These are phyloP conservation scores for Talaromyces ruber DNA, from an alignment of 495 filamentous ascomycete species.

Conservation along the genomic window DNA sequence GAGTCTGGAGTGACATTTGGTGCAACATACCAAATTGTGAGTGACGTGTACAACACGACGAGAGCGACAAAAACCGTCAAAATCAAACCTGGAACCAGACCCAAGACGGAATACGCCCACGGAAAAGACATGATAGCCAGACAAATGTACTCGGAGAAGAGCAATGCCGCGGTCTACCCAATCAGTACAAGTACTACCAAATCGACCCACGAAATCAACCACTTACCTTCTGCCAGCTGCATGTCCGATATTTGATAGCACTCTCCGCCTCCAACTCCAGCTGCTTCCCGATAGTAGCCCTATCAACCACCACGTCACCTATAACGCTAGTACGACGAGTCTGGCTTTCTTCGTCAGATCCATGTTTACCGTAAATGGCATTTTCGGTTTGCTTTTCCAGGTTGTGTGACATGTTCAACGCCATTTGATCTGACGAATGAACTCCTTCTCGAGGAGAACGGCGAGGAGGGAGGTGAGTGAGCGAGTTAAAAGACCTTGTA, in stretches of 20 bases:
- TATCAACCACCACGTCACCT: slow-evolving; percentile 17
- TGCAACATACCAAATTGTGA: slow-evolving; percentile 58
- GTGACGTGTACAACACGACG: slow-evolving; percentile 76
- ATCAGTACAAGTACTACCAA: background rate
- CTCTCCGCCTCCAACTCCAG: slow-evolving; percentile 68
- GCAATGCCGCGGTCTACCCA: slow-evolving; percentile 65
- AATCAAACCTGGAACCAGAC: slow-evolving; percentile 80
- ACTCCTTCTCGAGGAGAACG: slow-evolving; percentile 27
- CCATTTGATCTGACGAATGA: slow-evolving; percentile 36
- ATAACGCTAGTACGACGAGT: slow-evolving; percentile 13
- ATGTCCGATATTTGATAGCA: slow-evolving; percentile 81
- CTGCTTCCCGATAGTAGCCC: slow-evolving; percentile 55
- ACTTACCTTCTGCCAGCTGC: slow-evolving; percentile 79
- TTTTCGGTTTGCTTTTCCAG: slow-evolving; percentile 12
- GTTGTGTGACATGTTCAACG: slow-evolving; percentile 9
- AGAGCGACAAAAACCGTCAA: slow-evolving; percentile 67
- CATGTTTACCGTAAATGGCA: slow-evolving; percentile 13
- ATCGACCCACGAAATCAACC: background rate
- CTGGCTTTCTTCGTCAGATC: slow-evolving; percentile 25
- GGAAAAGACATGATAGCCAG: slow-evolving; percentile 93
- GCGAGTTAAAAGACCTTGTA: slow-evolving; percentile 16
- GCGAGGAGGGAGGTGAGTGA: slow-evolving; percentile 18
- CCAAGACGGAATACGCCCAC: slow-evolving; percentile 78
- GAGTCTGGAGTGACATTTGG: background rate
- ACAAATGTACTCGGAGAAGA: slow-evolving; percentile 91